Percentiles rank a stretch among this genome's conserved stretches.
Conservation (phyloP, 768 basidiomycete genomes). For the Psilocybe subaeruginosa region DNA sequence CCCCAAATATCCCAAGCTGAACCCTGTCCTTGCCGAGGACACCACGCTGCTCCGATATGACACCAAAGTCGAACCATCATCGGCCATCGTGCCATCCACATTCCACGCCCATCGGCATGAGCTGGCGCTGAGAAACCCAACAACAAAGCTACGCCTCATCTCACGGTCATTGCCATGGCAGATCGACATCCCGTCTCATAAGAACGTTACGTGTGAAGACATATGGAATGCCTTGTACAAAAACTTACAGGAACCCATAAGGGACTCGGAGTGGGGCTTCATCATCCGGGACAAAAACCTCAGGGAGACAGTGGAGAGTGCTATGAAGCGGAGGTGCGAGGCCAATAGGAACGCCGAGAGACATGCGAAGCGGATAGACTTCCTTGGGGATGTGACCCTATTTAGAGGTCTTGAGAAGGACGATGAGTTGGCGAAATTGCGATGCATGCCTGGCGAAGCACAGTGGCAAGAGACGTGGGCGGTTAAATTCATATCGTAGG, state of each 20-base stretch:
- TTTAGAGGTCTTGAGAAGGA: slow-evolving; percentile 69
- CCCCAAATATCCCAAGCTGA: slow-evolving; percentile 49
- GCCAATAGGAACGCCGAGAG: slow-evolving; percentile 35
- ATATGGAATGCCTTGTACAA: slow-evolving; percentile 58
- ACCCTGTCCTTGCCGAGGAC: slow-evolving; percentile 57
- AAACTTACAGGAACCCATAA: slow-evolving; percentile 54
- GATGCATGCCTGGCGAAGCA: slow-evolving; percentile 48
- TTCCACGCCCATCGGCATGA: slow-evolving; percentile 40
- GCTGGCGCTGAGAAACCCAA: slow-evolving; percentile 38
- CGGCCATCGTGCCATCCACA: slow-evolving; percentile 43
- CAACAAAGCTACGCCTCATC: slow-evolving; percentile 53
- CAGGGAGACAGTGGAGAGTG: slow-evolving; percentile 48
- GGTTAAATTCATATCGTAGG: slow-evolving; percentile 37
- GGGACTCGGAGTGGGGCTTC: slow-evolving; percentile 72
- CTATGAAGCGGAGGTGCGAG: slow-evolving; percentile 51
- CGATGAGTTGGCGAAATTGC: slow-evolving; percentile 54
- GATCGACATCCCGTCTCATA: slow-evolving; percentile 50
- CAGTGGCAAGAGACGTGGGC: slow-evolving; percentile 60
- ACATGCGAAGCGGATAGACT: slow-evolving; percentile 61
- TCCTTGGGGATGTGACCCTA: slow-evolving; percentile 56
- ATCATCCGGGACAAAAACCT: slow-evolving; percentile 45
- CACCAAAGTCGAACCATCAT: slow-evolving; percentile 42
- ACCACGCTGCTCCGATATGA: slow-evolving; percentile 54
- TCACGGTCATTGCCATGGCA: slow-evolving; percentile 50
- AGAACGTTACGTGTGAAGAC: slow-evolving; percentile 49